Base-by-base conservation (phyloP, 805 yeast species). In the Alloascoidea africana region DNA sequence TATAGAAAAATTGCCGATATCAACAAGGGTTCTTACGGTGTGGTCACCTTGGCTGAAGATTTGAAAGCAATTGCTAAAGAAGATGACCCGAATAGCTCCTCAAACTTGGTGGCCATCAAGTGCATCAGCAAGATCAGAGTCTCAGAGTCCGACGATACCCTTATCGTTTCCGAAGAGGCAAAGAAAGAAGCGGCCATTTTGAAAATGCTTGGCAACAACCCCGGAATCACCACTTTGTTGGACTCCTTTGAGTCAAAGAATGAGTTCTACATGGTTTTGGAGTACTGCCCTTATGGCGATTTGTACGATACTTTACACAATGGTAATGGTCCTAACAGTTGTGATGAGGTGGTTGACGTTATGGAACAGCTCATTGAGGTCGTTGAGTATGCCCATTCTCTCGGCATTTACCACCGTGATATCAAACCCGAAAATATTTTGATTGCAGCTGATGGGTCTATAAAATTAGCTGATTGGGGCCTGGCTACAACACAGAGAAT, bases 11-110 rank as follows among this genome's bases (percentile, higher is more conserved):
- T n/a, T n/a, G 74, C 72, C 41, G 83, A 76, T 51, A 71, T 87
- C 42, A 83, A 87, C 51, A 87, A 84, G 55, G 97, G 97, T 18
- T 84, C 96, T 0, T 89, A 84, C 56, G 97, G 97, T 37, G 70
- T 81, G 35, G 97, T 89, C 5, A 76, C 93, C 2, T 65, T 89
- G 17, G 96, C 95, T 6, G 76, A 74, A 49, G 95, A 89, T 54
- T 47, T 56, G 3, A 46, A n/a, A n/a, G n/a, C 47, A 16, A 64
- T 66, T 17, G 57, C 62, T 32, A 60, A 63, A 39, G n/a, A n/a
- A n/a, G n/a, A n/a, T n/a, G n/a, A n/a, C n/a, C n/a, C n/a, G n/a
- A n/a, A n/a, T n/a, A n/a, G n/a, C n/a, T n/a, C n/a, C n/a, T n/a
- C n/a, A n/a, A 58, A n/a, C n/a, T n/a, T 81, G 36, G 93, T 82